phyloP scores from a whole-genome alignment of 1,284 basidiomycete genomes.

The Microbotryum saponariae region DNA sequence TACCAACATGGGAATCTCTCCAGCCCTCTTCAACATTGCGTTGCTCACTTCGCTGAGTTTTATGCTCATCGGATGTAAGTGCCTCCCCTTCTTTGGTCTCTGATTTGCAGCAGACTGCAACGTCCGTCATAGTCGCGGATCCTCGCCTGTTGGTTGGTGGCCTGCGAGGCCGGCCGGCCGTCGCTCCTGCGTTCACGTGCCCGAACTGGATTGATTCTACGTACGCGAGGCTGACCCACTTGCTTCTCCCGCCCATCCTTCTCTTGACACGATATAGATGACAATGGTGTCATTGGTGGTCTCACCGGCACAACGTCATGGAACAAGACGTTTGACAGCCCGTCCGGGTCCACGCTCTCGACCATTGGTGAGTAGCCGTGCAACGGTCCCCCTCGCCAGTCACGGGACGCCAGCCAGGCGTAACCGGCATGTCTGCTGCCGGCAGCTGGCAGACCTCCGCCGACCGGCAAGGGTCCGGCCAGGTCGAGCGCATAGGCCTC shows the following conservation, averaged over 20 bases:
- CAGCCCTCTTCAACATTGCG: slow-evolving; percentile 8
- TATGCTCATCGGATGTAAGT: slow-evolving; percentile 37
- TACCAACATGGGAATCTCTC: background rate
- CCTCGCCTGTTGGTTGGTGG: too few relatives aligned
- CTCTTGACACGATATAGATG: slow-evolving; percentile 9
- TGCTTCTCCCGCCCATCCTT: background rate
- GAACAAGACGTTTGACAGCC: slow-evolving; percentile 32
- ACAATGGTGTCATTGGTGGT: slow-evolving; percentile 35
- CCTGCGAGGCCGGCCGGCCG: too few relatives aligned
- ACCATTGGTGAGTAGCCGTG: slow-evolving; percentile 30
- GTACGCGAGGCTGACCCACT: too few relatives aligned
- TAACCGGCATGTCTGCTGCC: too few relatives aligned
- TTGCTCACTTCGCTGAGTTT: slow-evolving; percentile 37
- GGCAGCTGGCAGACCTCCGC: too few relatives aligned
- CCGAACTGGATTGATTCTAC: too few relatives aligned
- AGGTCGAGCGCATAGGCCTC: too few relatives aligned
- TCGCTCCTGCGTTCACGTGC: too few relatives aligned
- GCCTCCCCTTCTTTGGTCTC: slow-evolving; percentile 1
- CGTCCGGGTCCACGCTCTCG: slow-evolving; percentile 28
- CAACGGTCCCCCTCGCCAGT: background rate
- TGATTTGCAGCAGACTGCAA: background rate
- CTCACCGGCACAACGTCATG: slow-evolving; percentile 35
- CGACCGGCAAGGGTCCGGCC: too few relatives aligned
- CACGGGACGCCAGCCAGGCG: too few relatives aligned
- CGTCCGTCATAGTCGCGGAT: too few relatives aligned